Conservation (phyloP, 1,284 basidiomycete genomes). For the Irpex lacteus region DNA sequence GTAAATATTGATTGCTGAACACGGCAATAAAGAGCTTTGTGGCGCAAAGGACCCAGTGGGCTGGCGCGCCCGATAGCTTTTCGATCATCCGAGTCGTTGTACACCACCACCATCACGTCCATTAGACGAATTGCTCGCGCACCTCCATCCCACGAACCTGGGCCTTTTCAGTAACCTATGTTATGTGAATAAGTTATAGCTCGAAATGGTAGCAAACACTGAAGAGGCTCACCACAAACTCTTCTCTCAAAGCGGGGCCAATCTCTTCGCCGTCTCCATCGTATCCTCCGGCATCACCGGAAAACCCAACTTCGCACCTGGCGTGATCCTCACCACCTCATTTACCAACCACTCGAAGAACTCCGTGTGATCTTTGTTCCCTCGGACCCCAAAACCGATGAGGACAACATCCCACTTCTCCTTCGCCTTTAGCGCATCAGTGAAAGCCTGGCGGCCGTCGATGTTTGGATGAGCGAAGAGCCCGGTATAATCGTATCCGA, state of each 20-base stretch:
- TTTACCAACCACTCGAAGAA: background rate
- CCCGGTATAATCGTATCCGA: background rate
- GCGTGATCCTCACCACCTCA: background rate
- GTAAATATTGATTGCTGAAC: too few species aligned
- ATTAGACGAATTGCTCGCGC: too few species aligned
- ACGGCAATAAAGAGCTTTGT: too few species aligned
- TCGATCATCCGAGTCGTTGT: too few species aligned
- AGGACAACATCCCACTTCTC: background rate
- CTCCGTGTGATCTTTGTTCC: background rate
- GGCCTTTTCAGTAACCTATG: too few species aligned
- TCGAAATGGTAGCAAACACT: background rate
- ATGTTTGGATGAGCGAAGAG: background rate
- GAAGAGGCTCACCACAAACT: background rate
- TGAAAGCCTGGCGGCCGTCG: background rate
- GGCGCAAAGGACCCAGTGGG: too few species aligned
- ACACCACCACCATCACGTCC: too few species aligned
- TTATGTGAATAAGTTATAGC: background rate
- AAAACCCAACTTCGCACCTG: background rate
- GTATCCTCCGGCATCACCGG: background rate
- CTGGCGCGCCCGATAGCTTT: too few species aligned
- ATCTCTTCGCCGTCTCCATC: background rate
- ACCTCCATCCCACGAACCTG: too few species aligned
- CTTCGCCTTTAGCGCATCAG: background rate
- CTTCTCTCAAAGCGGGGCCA: background rate
- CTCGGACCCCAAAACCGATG: background rate